A percentile compares a stretch with the other conserved stretches of the same genome.
phyloP scores from a whole-genome alignment of 345 rosid species.

The Gossypium bickii region DNA sequence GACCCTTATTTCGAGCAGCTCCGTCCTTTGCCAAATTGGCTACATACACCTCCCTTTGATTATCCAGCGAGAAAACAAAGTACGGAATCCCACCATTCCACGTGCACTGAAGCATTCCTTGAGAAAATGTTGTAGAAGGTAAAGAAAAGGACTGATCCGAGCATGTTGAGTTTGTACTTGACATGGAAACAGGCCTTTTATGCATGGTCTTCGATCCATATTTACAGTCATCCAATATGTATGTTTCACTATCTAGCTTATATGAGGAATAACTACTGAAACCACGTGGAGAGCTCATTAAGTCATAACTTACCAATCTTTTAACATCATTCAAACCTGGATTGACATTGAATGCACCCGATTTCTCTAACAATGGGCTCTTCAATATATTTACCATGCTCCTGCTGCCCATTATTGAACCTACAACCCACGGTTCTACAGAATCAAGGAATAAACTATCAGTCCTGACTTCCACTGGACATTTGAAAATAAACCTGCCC shows the following conservation, averaged over 20 bases:
- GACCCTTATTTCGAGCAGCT: conserved; percentile 25
- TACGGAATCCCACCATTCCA: conserved; percentile 65
- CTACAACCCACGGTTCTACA: conserved; percentile 45
- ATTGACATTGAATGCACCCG: conserved; percentile 38
- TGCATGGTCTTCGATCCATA: conserved; percentile 27
- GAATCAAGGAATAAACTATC: conserved; percentile 49
- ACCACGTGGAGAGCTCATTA: conserved; percentile 28
- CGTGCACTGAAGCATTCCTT: conserved; percentile 71
- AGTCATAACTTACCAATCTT: conserved; percentile 30
- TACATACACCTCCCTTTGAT: conserved; percentile 54
- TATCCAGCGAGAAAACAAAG: conserved; percentile 77
- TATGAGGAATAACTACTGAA: conserved; percentile 30
- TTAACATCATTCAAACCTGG: conserved; percentile 30
- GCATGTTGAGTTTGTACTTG: conserved; percentile 52
- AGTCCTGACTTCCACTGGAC: conserved; percentile 40
- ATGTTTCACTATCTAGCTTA: conserved; percentile 24
- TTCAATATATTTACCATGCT: conserved; percentile 57
- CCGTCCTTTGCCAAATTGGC: conserved; percentile 48
- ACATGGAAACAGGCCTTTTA: conserved; percentile 32
- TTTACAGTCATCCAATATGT: conserved; percentile 15
- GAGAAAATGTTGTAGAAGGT: conserved; percentile 42
- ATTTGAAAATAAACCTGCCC: conserved; percentile 45
- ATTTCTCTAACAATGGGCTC: conserved; percentile 48
- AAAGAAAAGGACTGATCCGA: conserved; percentile 52
- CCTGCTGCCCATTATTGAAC: conserved; percentile 66